Base-by-base conservation (phyloP, 108 stramenopile species). In the Cyclotella atomus region DNA sequence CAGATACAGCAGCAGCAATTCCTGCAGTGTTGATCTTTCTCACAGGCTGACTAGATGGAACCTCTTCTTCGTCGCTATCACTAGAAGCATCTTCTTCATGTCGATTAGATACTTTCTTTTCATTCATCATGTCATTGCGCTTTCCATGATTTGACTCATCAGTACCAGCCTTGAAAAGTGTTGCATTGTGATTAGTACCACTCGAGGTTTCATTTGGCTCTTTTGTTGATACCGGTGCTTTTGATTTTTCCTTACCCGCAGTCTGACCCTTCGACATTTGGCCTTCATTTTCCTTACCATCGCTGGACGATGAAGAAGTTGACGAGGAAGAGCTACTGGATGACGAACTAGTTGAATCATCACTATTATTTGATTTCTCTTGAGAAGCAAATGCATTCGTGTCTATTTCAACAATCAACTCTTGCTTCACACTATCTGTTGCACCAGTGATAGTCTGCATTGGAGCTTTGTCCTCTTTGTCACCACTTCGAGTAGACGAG, bases 1-100 rank as follows among this genome's bases (percentile, higher is more conserved):
- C 47, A 41, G 47, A 49, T 19, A 49, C 47, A 49, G 47, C 47
- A 17, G 47, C 47, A 17, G 47, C 47, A 19, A 49, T 49, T 4
- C 47, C 47, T 17, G n/a, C 16, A 19, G 47, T 49, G 47, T 49
- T 49, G 47, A 49, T 49, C n/a, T 49, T 10, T 49, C 47, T 9
- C 9, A n/a, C n/a, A 10, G 47, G 47, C 16, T 17, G n/a, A 49
- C 47, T 49, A n/a, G 55, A 30, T 56, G 29, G 55, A 3, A 56
- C 55, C 5, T 56, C n/a, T 56, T 56, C 55, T n/a, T 30, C 55
- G 8, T 30, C 29, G 25, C 55, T 56, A 27, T n/a, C 17, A 50
- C 49, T 17, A 50, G n/a, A n/a, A n/a, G n/a, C n/a, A n/a, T n/a
- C n/a, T n/a, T n/a, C n/a, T n/a, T n/a, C n/a, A n/a, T n/a, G n/a